These are phyloP conservation scores for Mycena maculata DNA, from an alignment of 768 basidiomycete species.

Conservation along the genomic window DNA sequence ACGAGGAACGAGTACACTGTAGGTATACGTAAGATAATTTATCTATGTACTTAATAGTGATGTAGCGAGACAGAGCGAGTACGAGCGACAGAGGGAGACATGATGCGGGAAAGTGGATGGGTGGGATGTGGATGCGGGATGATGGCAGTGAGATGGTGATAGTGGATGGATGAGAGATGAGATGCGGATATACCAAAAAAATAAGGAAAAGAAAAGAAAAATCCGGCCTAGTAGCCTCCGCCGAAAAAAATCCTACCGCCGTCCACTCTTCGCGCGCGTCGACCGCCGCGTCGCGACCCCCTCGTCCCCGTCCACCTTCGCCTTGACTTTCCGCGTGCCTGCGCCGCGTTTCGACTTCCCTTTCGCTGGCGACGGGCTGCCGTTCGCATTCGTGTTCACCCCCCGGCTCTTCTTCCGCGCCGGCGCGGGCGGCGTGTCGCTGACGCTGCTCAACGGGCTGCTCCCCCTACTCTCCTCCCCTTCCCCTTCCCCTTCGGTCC, in stretches of 20 bases:
- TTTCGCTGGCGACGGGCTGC: constrained; percentile 7
- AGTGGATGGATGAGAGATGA: constrained; percentile 3
- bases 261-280: constrained; percentile 20
- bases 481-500: constrained; percentile 9
- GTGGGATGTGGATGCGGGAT: background rate
- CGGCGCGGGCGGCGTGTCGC: constrained; percentile 24
- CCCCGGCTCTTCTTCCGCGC: constrained; percentile 26
- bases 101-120: background rate
- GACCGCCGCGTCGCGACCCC: constrained; percentile 23
- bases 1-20: background rate
- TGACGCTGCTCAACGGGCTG: constrained; percentile 28
- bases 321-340: constrained; percentile 24
- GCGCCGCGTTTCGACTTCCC: constrained; percentile 4
- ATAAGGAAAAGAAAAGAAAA: background rate
- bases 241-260: constrained; percentile 15
- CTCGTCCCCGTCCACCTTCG: constrained; percentile 8
- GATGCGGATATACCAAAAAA: constrained; percentile 9
- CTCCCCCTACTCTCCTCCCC: background rate
- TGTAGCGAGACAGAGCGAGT: background rate
- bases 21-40: background rate
- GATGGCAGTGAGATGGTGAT: background rate
- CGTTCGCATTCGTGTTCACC: too few species aligned
- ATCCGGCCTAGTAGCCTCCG: background rate
- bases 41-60: background rate
- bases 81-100: background rate